These are phyloP conservation scores for Crepidotus sp. DNA, from an alignment of 1,284 basidiomycete species.

Conservation along the genomic window DNA sequence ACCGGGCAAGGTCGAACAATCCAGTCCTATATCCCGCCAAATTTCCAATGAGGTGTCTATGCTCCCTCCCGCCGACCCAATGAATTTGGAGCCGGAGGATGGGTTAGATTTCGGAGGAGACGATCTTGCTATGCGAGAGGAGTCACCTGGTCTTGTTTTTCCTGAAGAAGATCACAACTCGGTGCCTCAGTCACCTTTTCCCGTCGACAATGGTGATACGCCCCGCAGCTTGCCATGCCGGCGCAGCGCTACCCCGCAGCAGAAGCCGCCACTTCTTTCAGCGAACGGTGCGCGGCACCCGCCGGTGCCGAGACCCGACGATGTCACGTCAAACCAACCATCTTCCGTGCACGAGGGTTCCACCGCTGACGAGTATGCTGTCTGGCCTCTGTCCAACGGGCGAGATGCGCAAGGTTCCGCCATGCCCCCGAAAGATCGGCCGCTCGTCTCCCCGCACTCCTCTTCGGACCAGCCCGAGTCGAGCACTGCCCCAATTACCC, in stretches of 20 bases:
- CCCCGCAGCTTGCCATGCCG: too few species aligned
- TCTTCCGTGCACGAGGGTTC: neutral
- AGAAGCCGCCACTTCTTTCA: too few species aligned
- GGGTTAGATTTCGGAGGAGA: slow-evolving; percentile 1
- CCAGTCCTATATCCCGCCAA: neutral
- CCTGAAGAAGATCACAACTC: neutral
- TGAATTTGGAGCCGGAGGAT: neutral
- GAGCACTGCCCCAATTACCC: neutral
- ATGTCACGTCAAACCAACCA: neutral
- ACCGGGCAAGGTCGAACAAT: neutral
- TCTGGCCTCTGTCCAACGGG: neutral
- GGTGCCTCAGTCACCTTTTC: too few species aligned
- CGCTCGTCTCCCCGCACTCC: too few species aligned
- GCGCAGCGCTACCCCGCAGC: too few species aligned
- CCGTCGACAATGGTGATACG: neutral
- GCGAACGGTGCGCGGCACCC: too few species aligned
- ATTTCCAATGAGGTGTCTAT: neutral
- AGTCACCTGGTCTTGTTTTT: neutral
- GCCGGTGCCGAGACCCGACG: neutral
- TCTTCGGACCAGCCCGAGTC: neutral
- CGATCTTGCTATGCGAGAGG: neutral
- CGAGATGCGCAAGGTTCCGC: neutral
- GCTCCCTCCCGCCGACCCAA: neutral
- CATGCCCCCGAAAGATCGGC: too few species aligned
- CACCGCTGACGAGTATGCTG: neutral